A percentile compares a stretch with the other conserved stretches of the same genome.
Evolutionary conservation across 257 asterid species (phyloP).

Genomic region (Nyctanthes arbortristis): DNA sequence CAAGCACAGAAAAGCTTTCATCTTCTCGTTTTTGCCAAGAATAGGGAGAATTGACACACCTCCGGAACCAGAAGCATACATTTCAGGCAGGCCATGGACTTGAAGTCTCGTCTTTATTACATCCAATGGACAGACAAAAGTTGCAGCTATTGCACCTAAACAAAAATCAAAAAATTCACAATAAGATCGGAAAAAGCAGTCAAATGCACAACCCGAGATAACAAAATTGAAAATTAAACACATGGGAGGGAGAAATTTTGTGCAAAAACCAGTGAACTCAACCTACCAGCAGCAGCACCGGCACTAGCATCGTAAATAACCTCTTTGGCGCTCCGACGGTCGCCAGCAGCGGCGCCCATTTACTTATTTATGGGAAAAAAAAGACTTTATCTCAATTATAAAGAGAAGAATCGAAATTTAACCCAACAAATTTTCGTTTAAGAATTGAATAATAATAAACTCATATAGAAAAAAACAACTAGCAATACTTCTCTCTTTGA

Average conservation of each 20-base stretch:
- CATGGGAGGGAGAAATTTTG: neutral
- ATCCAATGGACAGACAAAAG: conserved; percentile 91
- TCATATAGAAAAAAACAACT: neutral
- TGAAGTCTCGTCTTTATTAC: conserved; percentile 91
- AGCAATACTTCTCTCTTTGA: neutral
- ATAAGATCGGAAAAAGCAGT: conserved; percentile 11
- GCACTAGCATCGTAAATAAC: conserved; percentile 73
- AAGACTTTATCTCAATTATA: conserved; percentile 18
- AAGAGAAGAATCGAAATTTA: conserved; percentile 11
- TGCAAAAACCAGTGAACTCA: conserved; percentile 11
- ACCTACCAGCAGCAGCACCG: conserved; percentile 96
- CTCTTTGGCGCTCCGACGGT: conserved; percentile 53
- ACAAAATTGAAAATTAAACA: neutral
- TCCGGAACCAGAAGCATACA: conserved; percentile 52
- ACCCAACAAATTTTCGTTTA: neutral
- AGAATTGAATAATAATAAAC: conserved; percentile 9
- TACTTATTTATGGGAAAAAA: neutral
- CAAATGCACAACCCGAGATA: conserved; percentile 17
- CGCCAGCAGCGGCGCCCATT: conserved; percentile 45
- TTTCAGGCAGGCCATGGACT: conserved; percentile 75
- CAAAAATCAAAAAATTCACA: conserved; percentile 2
- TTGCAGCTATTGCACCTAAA: conserved; percentile 96
- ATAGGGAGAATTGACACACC: conserved; percentile 38
- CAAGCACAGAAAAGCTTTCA: neutral
- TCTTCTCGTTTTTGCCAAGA: neutral